Evolutionary conservation across 192 early-diverging fungal genomes (phyloP), one percentile per base, ranked within the genome.

Genomic region (Phlyctochytrium arcticum): DNA sequence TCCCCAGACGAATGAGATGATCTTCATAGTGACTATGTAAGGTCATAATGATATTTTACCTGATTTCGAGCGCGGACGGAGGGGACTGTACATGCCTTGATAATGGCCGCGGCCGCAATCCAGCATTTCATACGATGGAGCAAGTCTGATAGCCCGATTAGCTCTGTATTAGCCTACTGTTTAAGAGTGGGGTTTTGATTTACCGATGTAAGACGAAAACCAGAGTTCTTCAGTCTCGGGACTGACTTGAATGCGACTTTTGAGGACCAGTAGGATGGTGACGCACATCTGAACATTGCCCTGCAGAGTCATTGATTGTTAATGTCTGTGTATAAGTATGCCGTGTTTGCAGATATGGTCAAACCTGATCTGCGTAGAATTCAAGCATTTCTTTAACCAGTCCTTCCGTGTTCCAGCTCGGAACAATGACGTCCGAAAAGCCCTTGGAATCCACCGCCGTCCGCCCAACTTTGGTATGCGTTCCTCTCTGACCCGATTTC

Each of bases 261-360:
- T 62, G 3, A 91, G 74, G 5, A 87, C 84, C 15, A 85, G 57
- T 21, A 85, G 57, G 3, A 91, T 76, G 6, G 87, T 83, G 4
- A 88, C 86, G 71, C 87, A 89, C 87, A 90, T 92, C 57, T 91
- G 90, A 2, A 89, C 86, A 57, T 92, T 88, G 9, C 84, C 88
- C 70, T 44, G 29, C 17, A 44, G 8, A 19, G 7, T 32, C 21
- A 72, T 42, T 32, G 35, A 70, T 42, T 26, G 35, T 31, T 23
- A 23, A 24, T 56, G 31, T 32, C 54, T 9, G 24, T 15, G 49
- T 8, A 24, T n/a, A n/a, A n/a, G n/a, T 24, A 24, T 51, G 31
- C 54, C 54, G 5, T 34, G n/a, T n/a, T n/a, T n/a, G n/a, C n/a
- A n/a, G n/a, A 9, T 51, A n/a, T 19, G 17, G 17, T 5, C 33